Base-by-base conservation (phyloP, 805 yeast genomes). In the Metschnikowia cubensis region DNA sequence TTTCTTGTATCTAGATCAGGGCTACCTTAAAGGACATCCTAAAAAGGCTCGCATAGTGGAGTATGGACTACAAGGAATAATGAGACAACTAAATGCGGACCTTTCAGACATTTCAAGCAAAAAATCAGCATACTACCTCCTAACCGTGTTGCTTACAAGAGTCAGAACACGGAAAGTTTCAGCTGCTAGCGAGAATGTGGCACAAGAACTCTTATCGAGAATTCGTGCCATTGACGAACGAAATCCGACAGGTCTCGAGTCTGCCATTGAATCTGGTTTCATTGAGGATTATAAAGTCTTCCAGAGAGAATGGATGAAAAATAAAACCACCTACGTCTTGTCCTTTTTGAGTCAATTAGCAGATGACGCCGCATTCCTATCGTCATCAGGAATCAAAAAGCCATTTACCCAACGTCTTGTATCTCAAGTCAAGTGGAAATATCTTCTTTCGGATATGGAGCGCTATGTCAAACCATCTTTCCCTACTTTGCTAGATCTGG, bases 1-100 rank as follows among this genome's bases (percentile, higher is more conserved):
- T 20, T 73, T 70, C 45, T 50, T 71, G 4, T 71, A 68, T 45
- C 52, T 71, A 43, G 77, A 73, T 57, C 53, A 70, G 35, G 57
- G 63, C 17, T 73, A 73, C 47, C 60, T 72, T 13, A 54, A 61
- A 35, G 67, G 57, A 33, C 75, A 70, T 47, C 66, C 70, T 3
- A 50, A 53, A n/a, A 64, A 63, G 44, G 50, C 52, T 22, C 58
- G 62, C 43, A 67, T 71, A 7, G 33, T 57, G 33, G 59, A 63
- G 43, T 53, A 50, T 40, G 74, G 74, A 0, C 37, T 58, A 8
- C 11, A 54, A 47, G 35, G 21, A 56, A 39, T 51, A 15, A 32
- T 35, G 37, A 13, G 13, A 4, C 33, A 36, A 7, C 33, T 43
- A 13, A 22, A 15, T 43, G 33, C 21, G 6, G 40, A 42, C 8